Base-by-base conservation (phyloP, 805 yeast genomes). In the Candida sphagnicola region DNA sequence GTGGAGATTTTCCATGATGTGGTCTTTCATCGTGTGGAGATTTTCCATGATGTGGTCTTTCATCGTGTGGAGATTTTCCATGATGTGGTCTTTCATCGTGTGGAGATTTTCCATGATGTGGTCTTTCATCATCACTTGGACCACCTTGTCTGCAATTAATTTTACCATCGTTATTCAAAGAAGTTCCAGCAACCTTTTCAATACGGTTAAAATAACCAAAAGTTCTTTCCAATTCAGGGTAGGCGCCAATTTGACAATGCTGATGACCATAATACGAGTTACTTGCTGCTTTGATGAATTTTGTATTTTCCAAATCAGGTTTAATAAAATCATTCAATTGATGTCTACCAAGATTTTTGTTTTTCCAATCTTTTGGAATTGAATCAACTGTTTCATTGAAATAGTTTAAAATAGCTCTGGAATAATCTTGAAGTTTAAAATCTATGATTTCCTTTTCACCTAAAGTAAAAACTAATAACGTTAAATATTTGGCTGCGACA, bases 381-480 rank as follows among this genome's bases (percentile, higher is more conserved):
- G 44, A 42, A 2, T 44, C 36, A 16, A 50, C 41, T 8, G 60
- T 56, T n/a, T 53, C 44, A 1, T 61, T 43, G 51, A 65, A 78
- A 43, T 66, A 61, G 2, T 45, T 34, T 5, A 53, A 32, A 35
- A 82, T 70, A 13, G 64, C 61, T 5, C 51, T 39, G n/a, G 80
- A 59, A 53, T 81, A 82, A 31, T 71, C 70, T 4, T 54, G 42
- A 1, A 76, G 51, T n/a, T 62, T 61, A 39, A 79, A 70, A 23
- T 65, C 66, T 8, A 81, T 57, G 1, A 85, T 66, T 50, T 80
- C 85, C 35, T 65, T 71, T 46, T 82, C 85, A 48, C 75, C 65
- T 35, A 82, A 52, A 35, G 70, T 69, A 41, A 83, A 57, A 1
- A 73, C 61, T 8, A 80, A 53, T 31, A 82, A 60, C 0, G 89